phyloP scores from a whole-genome alignment of 1,284 basidiomycete genomes.

The Wallemia hederae region DNA sequence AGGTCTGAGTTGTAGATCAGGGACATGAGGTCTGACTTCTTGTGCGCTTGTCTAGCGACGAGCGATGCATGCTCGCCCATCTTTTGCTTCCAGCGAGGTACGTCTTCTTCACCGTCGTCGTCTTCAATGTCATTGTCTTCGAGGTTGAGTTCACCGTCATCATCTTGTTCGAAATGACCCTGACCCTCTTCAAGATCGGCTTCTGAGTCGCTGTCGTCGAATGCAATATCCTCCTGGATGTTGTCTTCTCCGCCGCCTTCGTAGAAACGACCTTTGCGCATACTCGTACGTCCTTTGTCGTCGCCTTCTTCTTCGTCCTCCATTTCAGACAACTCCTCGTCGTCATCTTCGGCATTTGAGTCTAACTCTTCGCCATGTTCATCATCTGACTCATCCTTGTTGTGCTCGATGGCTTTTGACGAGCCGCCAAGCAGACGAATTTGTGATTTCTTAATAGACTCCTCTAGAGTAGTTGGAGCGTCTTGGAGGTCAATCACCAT shows the following conservation, averaged over 20 bases:
- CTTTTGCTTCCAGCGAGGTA: constrained; percentile 49
- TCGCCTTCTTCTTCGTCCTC: constrained; percentile 15
- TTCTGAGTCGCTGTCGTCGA: constrained; percentile 54
- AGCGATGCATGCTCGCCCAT: constrained; percentile 20
- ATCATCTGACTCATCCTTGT: constrained; percentile 4
- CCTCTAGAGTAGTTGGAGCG: constrained; percentile 48
- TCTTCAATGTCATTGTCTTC: constrained; percentile 17
- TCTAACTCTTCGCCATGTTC: constrained; percentile 1
- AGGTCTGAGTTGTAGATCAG: constrained; percentile 51
- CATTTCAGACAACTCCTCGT: constrained; percentile 14
- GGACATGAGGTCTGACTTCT: constrained; percentile 45
- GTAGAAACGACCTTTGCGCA: constrained; percentile 6
- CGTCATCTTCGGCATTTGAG: constrained; percentile 8
- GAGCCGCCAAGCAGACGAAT: constrained; percentile 68
- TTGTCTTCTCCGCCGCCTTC: constrained; percentile 10
- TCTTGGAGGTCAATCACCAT: constrained; percentile 97
- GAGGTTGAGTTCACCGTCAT: constrained; percentile 13
- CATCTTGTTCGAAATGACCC: constrained; percentile 18
- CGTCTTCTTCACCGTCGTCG: constrained; percentile 16
- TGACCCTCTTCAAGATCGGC: constrained; percentile 15
- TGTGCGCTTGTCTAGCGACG: constrained; percentile 12
- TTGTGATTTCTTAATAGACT: constrained; percentile 45
- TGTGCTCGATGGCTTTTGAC: constrained; percentile 20
- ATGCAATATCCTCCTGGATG: constrained; percentile 25
- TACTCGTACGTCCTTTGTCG: constrained; percentile 7